Percentiles rank a stretch among this genome's conserved stretches.
Evolutionary conservation across 2,329 filamentous ascomycete species (phyloP).

Genomic region (Ceratocystis papillata): DNA sequence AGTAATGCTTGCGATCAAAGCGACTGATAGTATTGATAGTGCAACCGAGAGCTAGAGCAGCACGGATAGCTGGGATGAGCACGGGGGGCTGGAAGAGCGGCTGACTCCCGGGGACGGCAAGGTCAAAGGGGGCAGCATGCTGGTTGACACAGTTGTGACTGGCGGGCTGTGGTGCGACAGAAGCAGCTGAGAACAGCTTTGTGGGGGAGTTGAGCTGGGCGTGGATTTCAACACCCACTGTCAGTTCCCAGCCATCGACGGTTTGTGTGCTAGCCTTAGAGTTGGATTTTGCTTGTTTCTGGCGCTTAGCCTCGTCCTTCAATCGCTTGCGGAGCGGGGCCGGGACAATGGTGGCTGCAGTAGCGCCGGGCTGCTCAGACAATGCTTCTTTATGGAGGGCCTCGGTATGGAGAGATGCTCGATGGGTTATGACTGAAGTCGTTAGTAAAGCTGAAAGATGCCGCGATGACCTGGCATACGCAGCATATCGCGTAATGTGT

Average conservation of each 20-base stretch:
- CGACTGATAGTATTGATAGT: slow-evolving; percentile 63
- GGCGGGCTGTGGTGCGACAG: slow-evolving; percentile 37
- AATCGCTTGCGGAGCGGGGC: slow-evolving; percentile 57
- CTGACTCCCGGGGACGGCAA: slow-evolving; percentile 79
- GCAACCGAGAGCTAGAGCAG: slow-evolving; percentile 75
- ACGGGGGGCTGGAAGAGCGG: slow-evolving; percentile 75
- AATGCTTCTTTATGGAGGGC: slow-evolving; percentile 20
- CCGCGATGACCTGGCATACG: not conserved
- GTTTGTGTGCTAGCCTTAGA: slow-evolving; percentile 39
- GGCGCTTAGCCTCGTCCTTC: slow-evolving; percentile 58
- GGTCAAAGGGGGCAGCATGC: slow-evolving; percentile 81
- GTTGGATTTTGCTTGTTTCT: slow-evolving; percentile 48
- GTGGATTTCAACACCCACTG: slow-evolving; percentile 93
- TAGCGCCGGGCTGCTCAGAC: slow-evolving; percentile 23
- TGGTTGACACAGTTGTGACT: slow-evolving; percentile 52
- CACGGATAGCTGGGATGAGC: slow-evolving; percentile 78
- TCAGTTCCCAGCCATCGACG: slow-evolving; percentile 73
- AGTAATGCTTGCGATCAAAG: slow-evolving; percentile 97
- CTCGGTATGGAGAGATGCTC: slow-evolving; percentile 25
- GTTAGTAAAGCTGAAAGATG: not conserved
- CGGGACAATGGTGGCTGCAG: slow-evolving; percentile 25
- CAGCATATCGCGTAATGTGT: not conserved
- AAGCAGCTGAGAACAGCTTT: slow-evolving; percentile 80
- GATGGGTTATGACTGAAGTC: not conserved
- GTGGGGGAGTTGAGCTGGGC: slow-evolving; percentile 80